phyloP scores from a whole-genome alignment of 2,329 filamentous ascomycete species.

The Eutypa lata region DNA sequence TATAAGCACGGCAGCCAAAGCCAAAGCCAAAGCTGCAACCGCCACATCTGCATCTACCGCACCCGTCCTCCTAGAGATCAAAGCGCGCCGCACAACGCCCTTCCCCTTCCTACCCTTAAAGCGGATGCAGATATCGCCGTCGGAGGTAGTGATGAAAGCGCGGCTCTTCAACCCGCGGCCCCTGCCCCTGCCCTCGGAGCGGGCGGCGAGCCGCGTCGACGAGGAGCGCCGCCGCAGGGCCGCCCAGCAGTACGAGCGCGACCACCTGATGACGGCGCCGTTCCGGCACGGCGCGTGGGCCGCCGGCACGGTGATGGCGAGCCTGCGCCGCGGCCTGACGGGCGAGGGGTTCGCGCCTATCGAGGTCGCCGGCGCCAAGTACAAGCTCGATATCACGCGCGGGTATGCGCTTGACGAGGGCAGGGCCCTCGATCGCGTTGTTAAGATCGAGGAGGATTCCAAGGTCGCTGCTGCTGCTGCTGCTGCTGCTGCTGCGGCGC shows the following conservation, averaged over 20 bases:
- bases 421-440: slow-evolving; percentile 54
- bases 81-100: slow-evolving; percentile 40
- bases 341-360: slow-evolving; percentile 56
- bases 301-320: slow-evolving; percentile 38
- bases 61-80: slow-evolving; percentile 50
- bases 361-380: slow-evolving; percentile 42
- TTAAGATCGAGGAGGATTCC: slow-evolving; percentile 32
- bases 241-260: slow-evolving; percentile 48
- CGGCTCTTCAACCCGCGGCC: slow-evolving; percentile 27
- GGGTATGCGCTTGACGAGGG: slow-evolving; percentile 60
- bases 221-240: slow-evolving; percentile 33
- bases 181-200: slow-evolving; percentile 21
- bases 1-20: background rate
- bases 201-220: slow-evolving; percentile 31
- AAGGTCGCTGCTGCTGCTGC: slow-evolving; percentile 3
- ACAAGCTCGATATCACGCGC: slow-evolving; percentile 56
- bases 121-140: slow-evolving; percentile 37
- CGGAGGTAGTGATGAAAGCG: slow-evolving; percentile 34
- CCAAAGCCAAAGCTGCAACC: background rate
- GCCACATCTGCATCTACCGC: slow-evolving; percentile 9
- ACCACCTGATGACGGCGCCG: slow-evolving; percentile 55
- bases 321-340: slow-evolving; percentile 49
- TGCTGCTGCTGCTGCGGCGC: too few species aligned
- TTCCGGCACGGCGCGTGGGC: slow-evolving; percentile 49
- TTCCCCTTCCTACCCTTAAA: slow-evolving; percentile 46